Evolutionary conservation across 768 basidiomycete species (phyloP).

Genomic region (Lactarius sp.): DNA sequence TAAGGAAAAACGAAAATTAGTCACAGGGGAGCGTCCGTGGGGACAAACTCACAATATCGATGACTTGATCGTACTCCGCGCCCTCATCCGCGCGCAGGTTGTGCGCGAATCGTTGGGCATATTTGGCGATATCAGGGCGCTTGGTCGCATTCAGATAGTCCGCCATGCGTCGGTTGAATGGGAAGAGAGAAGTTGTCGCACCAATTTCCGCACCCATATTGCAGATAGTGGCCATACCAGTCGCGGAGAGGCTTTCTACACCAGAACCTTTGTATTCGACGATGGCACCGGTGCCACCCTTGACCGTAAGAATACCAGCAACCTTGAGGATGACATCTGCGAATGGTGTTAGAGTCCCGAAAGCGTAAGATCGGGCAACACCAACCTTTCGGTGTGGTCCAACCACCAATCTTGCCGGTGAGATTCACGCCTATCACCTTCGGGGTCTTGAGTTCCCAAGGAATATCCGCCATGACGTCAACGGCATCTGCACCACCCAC

Average conservation of each 20-base stretch:
- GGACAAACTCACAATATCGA: slow-evolving; percentile 70
- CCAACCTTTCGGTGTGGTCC: slow-evolving; percentile 96
- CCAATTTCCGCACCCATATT: slow-evolving; percentile 99
- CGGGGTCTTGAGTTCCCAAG: slow-evolving; percentile 99
- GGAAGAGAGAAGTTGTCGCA: slow-evolving; percentile 98
- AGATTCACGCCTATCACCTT: slow-evolving; percentile 98
- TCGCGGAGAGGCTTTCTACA: slow-evolving; percentile 94
- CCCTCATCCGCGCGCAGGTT: slow-evolving; percentile 85
- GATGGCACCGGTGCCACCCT: slow-evolving; percentile 98
- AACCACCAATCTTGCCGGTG: slow-evolving; percentile 90
- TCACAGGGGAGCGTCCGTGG: not conserved
- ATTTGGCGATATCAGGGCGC: slow-evolving; percentile 79
- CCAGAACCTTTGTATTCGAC: slow-evolving; percentile 96
- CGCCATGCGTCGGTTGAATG: slow-evolving; percentile 93
- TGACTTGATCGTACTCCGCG: slow-evolving; percentile 89
- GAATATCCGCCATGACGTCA: slow-evolving; percentile 96
- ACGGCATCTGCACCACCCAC: slow-evolving; percentile 99
- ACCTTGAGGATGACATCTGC: slow-evolving; percentile 98
- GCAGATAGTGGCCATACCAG: slow-evolving; percentile 99
- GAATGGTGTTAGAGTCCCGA: slow-evolving; percentile 16
- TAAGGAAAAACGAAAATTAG: slow-evolving; percentile 1
- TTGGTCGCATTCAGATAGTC: slow-evolving; percentile 95
- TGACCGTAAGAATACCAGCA: slow-evolving; percentile 97
- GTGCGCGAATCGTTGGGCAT: slow-evolving; percentile 84
- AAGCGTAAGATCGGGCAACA: not conserved